Evolutionary conservation across 1,139 yeast species (phyloP).

Genomic region (Suhomyces coccinellae): DNA sequence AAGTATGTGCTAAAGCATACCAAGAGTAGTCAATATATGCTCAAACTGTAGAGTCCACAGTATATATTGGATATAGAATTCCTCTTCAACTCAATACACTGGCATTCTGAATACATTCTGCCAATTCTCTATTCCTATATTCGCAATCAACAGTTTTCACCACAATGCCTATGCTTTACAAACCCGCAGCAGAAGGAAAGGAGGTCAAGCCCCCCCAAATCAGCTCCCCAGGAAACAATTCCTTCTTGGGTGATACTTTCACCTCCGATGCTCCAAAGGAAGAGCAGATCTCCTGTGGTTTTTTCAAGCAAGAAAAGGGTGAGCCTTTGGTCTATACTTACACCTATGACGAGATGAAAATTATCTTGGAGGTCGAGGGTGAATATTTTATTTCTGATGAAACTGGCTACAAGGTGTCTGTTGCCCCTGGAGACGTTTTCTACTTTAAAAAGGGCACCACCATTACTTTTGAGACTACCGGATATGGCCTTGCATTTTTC

Average conservation of each 20-base stretch:
- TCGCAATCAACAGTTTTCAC: background rate
- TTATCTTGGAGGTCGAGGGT: conserved; percentile 65
- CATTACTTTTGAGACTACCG: conserved; percentile 62
- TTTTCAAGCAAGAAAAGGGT: conserved; percentile 66
- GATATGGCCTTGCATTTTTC: conserved; percentile 64
- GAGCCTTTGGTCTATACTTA: conserved; percentile 65
- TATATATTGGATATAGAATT: no score
- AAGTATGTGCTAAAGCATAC: no score
- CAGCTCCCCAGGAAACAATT: conserved; percentile 59
- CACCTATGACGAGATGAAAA: conserved; percentile 70
- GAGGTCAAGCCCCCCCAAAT: conserved; percentile 57
- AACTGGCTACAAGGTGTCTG: conserved; percentile 57
- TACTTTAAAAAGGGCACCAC: conserved; percentile 67
- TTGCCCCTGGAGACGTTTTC: conserved; percentile 65
- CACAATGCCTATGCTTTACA: conserved; percentile 61
- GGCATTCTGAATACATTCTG: no score
- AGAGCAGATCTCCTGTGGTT: conserved; percentile 61
- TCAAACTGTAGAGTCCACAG: no score
- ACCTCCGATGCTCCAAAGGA: conserved; percentile 60
- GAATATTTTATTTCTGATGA: conserved; percentile 62
- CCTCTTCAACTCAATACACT: no score
- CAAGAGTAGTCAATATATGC: no score
- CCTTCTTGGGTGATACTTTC: conserved; percentile 65
- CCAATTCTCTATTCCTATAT: background rate
- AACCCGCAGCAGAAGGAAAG: conserved; percentile 54